Evolutionary conservation across 2,329 filamentous ascomycete species (phyloP).

Genomic region (Plectosphaerella plurivora): DNA sequence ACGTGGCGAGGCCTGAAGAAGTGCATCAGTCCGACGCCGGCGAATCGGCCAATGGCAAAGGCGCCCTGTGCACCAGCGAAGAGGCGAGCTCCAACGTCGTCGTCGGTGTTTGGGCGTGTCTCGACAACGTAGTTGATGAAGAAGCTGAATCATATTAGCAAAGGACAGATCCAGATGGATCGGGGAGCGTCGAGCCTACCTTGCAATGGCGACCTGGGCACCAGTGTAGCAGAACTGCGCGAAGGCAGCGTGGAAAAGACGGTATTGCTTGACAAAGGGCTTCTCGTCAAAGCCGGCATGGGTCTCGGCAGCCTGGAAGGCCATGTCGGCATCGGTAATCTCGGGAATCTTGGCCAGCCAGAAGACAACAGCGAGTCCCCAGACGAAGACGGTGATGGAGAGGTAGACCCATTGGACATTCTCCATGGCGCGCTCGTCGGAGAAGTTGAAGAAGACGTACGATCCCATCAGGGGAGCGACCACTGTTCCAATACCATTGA

Average conservation of each 20-base stretch:
- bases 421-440: conserved; percentile 50
- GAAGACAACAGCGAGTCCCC: conserved; percentile 59
- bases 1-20: conserved; percentile 59
- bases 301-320: conserved; percentile 50
- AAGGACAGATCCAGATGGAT: too few species aligned
- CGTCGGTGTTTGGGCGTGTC: conserved; percentile 46
- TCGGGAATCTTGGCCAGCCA: conserved; percentile 65
- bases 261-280: conserved; percentile 66
- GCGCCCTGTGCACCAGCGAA: conserved; percentile 70
- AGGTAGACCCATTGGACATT: conserved; percentile 76
- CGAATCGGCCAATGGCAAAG: conserved; percentile 70
- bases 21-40: conserved; percentile 63
- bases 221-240: conserved; percentile 77
- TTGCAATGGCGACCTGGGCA: conserved; percentile 60
- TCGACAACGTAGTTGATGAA: conserved; percentile 71
- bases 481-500: conserved; percentile 72
- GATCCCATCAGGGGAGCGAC: conserved; percentile 68
- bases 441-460: conserved; percentile 66
- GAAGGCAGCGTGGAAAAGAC: conserved; percentile 69
- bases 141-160: conserved; percentile 38
- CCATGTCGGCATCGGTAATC: conserved; percentile 67
- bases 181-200: not conserved
- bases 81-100: conserved; percentile 56
- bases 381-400: conserved; percentile 67
- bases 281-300: conserved; percentile 52